Evolutionary conservation across 352 stramenopile species (phyloP).

Genomic region (Globisporangium nodosum): DNA sequence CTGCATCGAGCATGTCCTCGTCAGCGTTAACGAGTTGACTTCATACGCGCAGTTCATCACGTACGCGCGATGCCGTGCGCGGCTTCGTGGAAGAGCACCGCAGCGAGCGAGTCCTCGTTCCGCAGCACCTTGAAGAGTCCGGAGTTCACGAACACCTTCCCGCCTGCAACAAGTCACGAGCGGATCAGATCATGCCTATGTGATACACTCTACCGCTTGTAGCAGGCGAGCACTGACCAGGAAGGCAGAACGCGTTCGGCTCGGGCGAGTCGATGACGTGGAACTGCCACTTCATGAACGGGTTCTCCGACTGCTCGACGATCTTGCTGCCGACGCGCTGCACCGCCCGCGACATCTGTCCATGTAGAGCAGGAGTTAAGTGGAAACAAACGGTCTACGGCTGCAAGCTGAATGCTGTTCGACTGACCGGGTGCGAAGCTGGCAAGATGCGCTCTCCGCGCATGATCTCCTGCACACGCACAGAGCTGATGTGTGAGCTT

Average conservation of each 20-base stretch:
- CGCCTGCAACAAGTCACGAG: constrained; percentile 9
- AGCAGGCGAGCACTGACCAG: constrained; percentile 14
- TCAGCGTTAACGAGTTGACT: neutral
- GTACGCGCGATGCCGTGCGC: constrained; percentile 59
- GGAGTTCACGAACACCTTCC: constrained; percentile 73
- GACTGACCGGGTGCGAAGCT: constrained; percentile 33
- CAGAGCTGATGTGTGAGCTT: neutral
- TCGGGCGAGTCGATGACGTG: constrained; percentile 60
- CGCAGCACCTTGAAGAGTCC: constrained; percentile 62
- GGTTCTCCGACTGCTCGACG: constrained; percentile 26
- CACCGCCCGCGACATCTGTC: constrained; percentile 55
- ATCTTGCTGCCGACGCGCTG: constrained; percentile 53
- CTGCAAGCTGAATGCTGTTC: neutral
- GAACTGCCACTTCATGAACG: constrained; percentile 69
- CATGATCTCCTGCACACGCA: constrained; percentile 27
- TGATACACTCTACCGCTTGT: neutral
- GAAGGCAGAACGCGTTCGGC: constrained; percentile 71
- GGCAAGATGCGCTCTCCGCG: constrained; percentile 36
- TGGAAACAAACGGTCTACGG: neutral
- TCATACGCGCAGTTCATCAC: constrained; percentile 6
- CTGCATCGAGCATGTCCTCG: constrained; percentile 14
- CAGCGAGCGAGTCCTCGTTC: constrained; percentile 57
- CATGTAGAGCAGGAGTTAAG: neutral
- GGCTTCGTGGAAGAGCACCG: constrained; percentile 70
- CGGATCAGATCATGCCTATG: too few relatives aligned